Base-by-base conservation (phyloP, 305 asterid genomes). In the Fraxinus xanthoxyloides region DNA sequence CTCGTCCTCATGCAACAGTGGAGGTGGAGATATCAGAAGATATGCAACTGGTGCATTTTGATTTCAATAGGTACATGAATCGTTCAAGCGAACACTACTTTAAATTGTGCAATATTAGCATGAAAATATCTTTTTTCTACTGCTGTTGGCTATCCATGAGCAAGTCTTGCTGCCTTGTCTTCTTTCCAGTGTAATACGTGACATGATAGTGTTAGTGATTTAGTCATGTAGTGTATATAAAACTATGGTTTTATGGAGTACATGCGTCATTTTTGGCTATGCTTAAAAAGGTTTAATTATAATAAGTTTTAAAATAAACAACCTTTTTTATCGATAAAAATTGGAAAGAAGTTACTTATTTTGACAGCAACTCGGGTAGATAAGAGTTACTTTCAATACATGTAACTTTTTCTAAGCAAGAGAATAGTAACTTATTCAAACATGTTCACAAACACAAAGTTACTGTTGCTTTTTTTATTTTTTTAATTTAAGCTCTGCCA, bases 11-110 rank as follows among this genome's bases (percentile, higher is more conserved):
- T 87, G 99, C 98, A 61, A 96, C 97, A 21, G 99, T 96, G 32
- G 99, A 96, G 91, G 98, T 96, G 86, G 99, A 96, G 89, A 96
- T 96, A 89, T 96, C 99, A 35, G 99, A 96, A 91, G 99, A 96
- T 81, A 96, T 96, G 99, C 99, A 96, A 89, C 92, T 96, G 79
- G 99, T 96, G 84, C 99, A 94, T 91, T 96, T 96, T 82, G 99
- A 94, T 82, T 96, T 96, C n/a, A n/a, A n/a, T n/a, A n/a, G n/a
- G n/a, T n/a, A n/a, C n/a, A n/a, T n/a, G n/a, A n/a, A n/a, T n/a
- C n/a, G n/a, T n/a, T n/a, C n/a, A 40, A 70, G 26, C 36, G 48
- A 19, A 67, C 51, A 72, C 70, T 32, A 34, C 56, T 46, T 8
- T 3, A 34, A 3, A 56, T 72, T 59, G 0, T 69, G 30, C 31